Conservation (phyloP, 2,329 filamentous ascomycete species). For the Immersiporthe knoxdaviesiana region DNA sequence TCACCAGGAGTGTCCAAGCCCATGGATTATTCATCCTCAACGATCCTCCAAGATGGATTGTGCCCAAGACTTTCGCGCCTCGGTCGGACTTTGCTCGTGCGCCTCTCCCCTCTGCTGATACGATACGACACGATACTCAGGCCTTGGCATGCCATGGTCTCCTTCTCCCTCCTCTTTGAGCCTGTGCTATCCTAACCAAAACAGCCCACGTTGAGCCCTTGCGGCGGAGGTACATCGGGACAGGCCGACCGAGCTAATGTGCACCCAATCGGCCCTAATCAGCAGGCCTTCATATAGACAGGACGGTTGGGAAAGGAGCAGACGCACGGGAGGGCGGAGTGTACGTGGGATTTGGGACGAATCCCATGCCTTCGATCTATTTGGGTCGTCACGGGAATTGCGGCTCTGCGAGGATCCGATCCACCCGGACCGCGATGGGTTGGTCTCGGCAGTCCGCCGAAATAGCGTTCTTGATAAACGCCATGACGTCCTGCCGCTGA, state of each 20-base stretch:
- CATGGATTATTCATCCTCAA: neutral
- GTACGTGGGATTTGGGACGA: neutral
- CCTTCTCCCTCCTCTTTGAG: too few relatives aligned
- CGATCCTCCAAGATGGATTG: neutral
- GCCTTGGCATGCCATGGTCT: neutral
- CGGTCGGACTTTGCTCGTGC: neutral
- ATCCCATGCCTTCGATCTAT: neutral
- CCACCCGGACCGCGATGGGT: constrained; percentile 24
- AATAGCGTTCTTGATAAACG: constrained; percentile 15
- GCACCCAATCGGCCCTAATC: constrained; percentile 12
- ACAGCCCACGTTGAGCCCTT: neutral
- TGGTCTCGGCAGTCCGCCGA: constrained; percentile 28
- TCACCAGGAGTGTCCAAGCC: neutral
- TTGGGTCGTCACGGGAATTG: constrained; percentile 22
- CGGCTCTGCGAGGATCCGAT: constrained; percentile 25
- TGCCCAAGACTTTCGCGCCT: neutral
- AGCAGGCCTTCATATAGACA: neutral
- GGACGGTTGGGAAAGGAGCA: neutral
- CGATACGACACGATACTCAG: neutral
- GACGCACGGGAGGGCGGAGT: neutral
- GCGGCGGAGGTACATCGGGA: neutral
- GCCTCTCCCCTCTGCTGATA: neutral
- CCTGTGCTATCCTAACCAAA: neutral
- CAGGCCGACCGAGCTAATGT: neutral
- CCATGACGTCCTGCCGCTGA: constrained; percentile 30